Conservation (phyloP, 805 yeast genomes). For the Yarrowia phangngaensis region DNA sequence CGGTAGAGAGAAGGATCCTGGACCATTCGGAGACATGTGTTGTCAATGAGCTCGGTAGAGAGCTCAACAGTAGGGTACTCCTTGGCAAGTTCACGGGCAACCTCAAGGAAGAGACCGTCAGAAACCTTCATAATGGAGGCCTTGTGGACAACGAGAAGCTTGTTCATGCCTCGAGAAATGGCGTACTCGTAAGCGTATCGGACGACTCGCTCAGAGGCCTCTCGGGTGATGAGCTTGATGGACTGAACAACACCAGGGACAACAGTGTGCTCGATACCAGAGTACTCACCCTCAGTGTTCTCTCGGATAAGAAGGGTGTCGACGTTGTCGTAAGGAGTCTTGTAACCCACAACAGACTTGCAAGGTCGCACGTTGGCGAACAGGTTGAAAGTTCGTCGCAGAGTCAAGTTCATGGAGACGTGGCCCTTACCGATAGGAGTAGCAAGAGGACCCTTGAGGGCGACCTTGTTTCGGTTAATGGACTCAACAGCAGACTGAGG, state of each 20-base stretch:
- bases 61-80: slow-evolving; percentile 88
- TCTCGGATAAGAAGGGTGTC: slow-evolving; percentile 96
- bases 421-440: slow-evolving; percentile 99
- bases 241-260: slow-evolving; percentile 99
- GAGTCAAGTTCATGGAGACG: slow-evolving; percentile 92
- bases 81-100: slow-evolving; percentile 83
- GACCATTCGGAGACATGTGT: slow-evolving; percentile 87
- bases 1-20: slow-evolving; percentile 83
- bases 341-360: slow-evolving; percentile 85
- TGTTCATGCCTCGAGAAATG: slow-evolving; percentile 76
- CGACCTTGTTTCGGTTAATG: slow-evolving; percentile 88
- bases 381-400: slow-evolving; percentile 93
- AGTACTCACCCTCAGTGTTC: slow-evolving; percentile 98
- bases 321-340: slow-evolving; percentile 84
- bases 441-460: slow-evolving; percentile 96
- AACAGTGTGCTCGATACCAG: slow-evolving; percentile 97
- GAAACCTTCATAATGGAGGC: slow-evolving; percentile 97
- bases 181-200: slow-evolving; percentile 98
- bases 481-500: slow-evolving; percentile 90
- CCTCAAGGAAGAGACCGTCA: slow-evolving; percentile 92
- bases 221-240: slow-evolving; percentile 92
- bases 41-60: slow-evolving; percentile 86
- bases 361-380: slow-evolving; percentile 98
- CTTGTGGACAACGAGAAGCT: slow-evolving; percentile 93
- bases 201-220: slow-evolving; percentile 94